phyloP scores from a whole-genome alignment of 805 yeast genomes.

The Spathaspora arborariae region DNA sequence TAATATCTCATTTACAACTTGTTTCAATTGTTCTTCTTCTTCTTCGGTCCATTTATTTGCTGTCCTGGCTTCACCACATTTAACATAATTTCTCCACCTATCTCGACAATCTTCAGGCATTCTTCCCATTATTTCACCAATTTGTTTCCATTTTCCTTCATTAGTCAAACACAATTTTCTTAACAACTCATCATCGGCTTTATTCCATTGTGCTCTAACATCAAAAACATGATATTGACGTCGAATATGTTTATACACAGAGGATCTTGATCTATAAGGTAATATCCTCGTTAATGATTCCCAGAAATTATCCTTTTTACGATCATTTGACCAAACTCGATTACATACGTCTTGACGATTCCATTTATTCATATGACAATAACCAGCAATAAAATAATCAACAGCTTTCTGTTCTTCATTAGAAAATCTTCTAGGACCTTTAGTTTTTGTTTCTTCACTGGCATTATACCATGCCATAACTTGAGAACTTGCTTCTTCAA shows the following conservation, averaged over 20 bases:
- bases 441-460: slow-evolving; percentile 5
- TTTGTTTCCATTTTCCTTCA: slow-evolving; percentile 84
- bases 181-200: slow-evolving; percentile 71
- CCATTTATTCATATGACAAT: slow-evolving; percentile 59
- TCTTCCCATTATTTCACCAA: slow-evolving; percentile 75
- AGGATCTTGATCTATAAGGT: slow-evolving; percentile 83
- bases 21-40: slow-evolving; percentile 62
- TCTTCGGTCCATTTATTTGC: slow-evolving; percentile 74
- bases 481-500: slow-evolving; percentile 33
- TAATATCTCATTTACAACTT: slow-evolving; percentile 20
- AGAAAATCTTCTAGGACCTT: slow-evolving; percentile 45
- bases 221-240: slow-evolving; percentile 84
- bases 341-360: slow-evolving; percentile 69
- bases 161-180: slow-evolving; percentile 58
- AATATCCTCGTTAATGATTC: slow-evolving; percentile 72
- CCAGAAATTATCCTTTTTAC: slow-evolving; percentile 90
- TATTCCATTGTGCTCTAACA: slow-evolving; percentile 87
- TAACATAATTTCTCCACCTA: slow-evolving; percentile 92
- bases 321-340: slow-evolving; percentile 82
- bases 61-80: slow-evolving; percentile 78
- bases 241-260: slow-evolving; percentile 89
- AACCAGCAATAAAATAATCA: slow-evolving; percentile 68
- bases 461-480: slow-evolving; percentile 35
- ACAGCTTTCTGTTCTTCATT: slow-evolving; percentile 66
- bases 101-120: slow-evolving; percentile 99